Evolutionary conservation across 768 basidiomycete species (phyloP).

Genomic region (Dentipellis sp.): DNA sequence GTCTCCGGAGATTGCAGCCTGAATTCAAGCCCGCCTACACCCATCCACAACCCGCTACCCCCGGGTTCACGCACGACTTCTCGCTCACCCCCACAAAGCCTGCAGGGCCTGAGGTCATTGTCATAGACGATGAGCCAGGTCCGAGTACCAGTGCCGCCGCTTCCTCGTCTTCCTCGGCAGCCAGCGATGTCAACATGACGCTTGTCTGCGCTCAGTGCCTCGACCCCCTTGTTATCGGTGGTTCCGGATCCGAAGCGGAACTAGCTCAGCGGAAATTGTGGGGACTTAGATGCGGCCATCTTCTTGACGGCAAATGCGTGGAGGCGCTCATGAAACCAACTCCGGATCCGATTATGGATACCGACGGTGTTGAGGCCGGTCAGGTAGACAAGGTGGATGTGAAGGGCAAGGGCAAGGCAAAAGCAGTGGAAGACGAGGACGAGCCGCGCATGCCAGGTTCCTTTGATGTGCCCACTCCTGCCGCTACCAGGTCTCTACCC

Average conservation of each 20-base stretch:
- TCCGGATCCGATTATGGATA: not conserved
- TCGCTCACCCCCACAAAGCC: constrained; percentile 26
- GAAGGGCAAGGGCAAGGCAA: not conserved
- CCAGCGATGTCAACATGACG: constrained; percentile 28
- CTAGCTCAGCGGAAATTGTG: constrained; percentile 44
- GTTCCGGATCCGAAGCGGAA: constrained; percentile 31
- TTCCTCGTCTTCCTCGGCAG: constrained; percentile 17
- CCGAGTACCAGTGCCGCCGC: constrained; percentile 11
- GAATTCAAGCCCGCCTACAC: constrained; percentile 56
- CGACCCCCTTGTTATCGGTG: constrained; percentile 49
- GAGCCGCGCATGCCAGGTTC: not conserved
- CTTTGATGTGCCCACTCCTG: not conserved
- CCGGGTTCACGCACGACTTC: constrained; percentile 69
- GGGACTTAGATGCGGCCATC: constrained; percentile 69
- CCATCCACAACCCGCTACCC: constrained; percentile 42
- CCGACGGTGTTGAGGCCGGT: not conserved
- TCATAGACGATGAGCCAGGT: constrained; percentile 32
- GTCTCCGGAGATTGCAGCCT: constrained; percentile 16
- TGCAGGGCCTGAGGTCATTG: constrained; percentile 28
- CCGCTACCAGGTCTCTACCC: too few relatives aligned
- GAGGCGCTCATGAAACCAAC: constrained; percentile 44
- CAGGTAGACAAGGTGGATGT: not conserved
- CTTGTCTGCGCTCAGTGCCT: constrained; percentile 63
- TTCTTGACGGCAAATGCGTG: constrained; percentile 72
- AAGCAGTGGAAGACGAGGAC: not conserved